Percentiles rank a stretch among this genome's conserved stretches.
Evolutionary conservation across 192 early-diverging fungal genomes (phyloP).

Genomic region (Coemansia biformis): DNA sequence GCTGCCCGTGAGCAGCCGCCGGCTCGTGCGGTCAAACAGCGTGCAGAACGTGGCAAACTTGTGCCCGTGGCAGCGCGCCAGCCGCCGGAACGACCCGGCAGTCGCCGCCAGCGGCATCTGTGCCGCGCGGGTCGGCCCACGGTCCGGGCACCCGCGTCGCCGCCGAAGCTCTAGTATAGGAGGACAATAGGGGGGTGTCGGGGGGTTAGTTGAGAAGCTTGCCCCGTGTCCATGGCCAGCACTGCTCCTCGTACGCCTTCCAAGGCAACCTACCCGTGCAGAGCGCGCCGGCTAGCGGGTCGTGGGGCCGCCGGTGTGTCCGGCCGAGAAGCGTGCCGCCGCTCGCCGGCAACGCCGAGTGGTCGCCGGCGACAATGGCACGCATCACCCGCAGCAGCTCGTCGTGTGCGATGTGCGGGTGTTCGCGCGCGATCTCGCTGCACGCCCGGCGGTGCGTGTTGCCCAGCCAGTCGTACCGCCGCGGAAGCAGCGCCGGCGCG

Average conservation of each 20-base stretch:
- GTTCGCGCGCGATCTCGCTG: conserved; percentile 55
- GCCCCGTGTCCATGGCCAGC: no score
- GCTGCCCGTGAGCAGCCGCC: conserved; percentile 76
- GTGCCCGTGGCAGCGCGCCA: conserved; percentile 69
- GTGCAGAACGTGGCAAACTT: conserved; percentile 68
- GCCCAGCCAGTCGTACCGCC: conserved; percentile 68
- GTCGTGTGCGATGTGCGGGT: conserved; percentile 13
- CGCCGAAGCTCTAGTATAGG: conserved; percentile 14
- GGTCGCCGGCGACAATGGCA: conserved; percentile 19
- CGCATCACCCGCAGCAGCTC: conserved; percentile 31
- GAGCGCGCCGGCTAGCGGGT: conserved; percentile 6
- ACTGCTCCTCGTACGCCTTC: no score
- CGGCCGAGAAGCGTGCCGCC: conserved; percentile 36
- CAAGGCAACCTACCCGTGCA: not conserved
- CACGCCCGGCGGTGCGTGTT: conserved; percentile 47
- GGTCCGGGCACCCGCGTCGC: not conserved
- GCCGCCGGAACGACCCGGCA: conserved; percentile 32
- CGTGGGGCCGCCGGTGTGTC: conserved; percentile 20
- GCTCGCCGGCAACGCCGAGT: conserved; percentile 18
- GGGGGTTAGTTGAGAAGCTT: not conserved
- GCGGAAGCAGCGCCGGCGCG: conserved; percentile 56
- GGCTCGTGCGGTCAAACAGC: conserved; percentile 68
- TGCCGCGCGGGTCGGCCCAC: not conserved
- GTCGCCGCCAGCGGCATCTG: conserved; percentile 20
- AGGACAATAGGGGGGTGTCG: not conserved